Percentiles rank a stretch among this genome's conserved stretches.
phyloP scores from a whole-genome alignment of 1,284 basidiomycete species.

The Cutaneotrichosporon sp. region DNA sequence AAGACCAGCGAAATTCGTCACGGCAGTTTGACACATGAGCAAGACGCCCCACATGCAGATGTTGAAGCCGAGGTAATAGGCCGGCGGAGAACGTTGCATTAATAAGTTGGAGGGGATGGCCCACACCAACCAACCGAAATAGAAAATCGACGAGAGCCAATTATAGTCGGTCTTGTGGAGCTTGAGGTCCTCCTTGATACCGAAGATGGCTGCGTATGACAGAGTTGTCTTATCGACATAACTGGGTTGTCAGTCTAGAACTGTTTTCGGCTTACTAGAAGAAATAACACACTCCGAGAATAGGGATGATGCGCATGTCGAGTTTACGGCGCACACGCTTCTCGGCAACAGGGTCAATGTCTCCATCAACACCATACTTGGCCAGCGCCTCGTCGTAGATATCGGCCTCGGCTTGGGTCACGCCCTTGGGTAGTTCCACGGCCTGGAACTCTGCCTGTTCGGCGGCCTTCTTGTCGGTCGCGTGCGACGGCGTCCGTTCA shows the following conservation, averaged over 20 bases:
- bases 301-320: conserved; percentile 41
- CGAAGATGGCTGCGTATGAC: conserved; percentile 50
- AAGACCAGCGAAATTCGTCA: conserved; percentile 54
- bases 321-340: conserved; percentile 44
- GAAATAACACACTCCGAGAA: conserved; percentile 46
- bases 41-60: conserved; percentile 56
- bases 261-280: conserved; percentile 32
- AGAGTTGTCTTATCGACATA: conserved; percentile 50
- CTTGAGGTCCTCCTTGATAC: conserved; percentile 47
- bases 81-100: conserved; percentile 56
- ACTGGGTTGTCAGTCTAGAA: conserved; percentile 13
- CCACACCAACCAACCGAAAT: conserved; percentile 58
- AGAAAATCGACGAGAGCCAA: conserved; percentile 54
- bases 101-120: conserved; percentile 57
- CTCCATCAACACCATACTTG: conserved; percentile 41
- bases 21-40: conserved; percentile 53
- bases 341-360: conserved; percentile 42
- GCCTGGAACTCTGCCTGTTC: neutral
- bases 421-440: neutral
- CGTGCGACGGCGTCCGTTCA: neutral
- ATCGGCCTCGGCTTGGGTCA: conserved; percentile 31
- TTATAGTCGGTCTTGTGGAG: conserved; percentile 45
- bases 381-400: conserved; percentile 47
- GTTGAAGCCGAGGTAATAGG: conserved; percentile 56
- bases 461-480: neutral